Evolutionary conservation across 257 asterid species (phyloP).

Genomic region (Solanum sitiens): DNA sequence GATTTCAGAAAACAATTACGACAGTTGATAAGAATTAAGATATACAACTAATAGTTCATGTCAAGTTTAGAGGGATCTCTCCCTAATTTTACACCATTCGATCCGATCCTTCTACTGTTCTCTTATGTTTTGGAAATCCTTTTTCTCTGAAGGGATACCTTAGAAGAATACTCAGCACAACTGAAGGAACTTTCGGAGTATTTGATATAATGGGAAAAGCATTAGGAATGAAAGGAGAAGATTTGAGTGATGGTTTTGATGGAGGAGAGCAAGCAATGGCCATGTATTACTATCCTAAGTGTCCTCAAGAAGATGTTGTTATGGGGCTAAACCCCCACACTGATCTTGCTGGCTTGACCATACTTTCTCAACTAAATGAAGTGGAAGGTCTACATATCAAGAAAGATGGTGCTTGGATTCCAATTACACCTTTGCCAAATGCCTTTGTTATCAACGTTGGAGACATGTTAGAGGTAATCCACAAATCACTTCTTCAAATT

Average conservation of each 20-base stretch:
- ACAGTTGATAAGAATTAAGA: too few species aligned
- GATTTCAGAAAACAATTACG: neutral
- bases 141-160: neutral
- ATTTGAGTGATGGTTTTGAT: neutral
- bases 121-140: neutral
- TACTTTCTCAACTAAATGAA: neutral
- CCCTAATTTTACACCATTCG: neutral
- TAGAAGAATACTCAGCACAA: neutral
- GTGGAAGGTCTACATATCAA: constrained; percentile 3
- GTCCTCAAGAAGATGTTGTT: neutral
- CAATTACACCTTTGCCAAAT: neutral
- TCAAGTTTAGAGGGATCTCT: neutral
- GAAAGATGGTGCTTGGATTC: neutral
- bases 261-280: neutral
- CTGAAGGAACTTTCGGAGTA: neutral
- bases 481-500: too few species aligned
- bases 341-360: constrained; percentile 3
- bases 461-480: neutral
- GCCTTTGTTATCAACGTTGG: constrained; percentile 5
- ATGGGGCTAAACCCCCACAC: constrained; percentile 3
- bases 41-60: neutral
- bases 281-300: neutral
- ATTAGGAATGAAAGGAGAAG: neutral
- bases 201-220: neutral
- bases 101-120: neutral